phyloP scores from a whole-genome alignment of 2,329 filamentous ascomycete genomes.

The Pleomassaria siparia region DNA sequence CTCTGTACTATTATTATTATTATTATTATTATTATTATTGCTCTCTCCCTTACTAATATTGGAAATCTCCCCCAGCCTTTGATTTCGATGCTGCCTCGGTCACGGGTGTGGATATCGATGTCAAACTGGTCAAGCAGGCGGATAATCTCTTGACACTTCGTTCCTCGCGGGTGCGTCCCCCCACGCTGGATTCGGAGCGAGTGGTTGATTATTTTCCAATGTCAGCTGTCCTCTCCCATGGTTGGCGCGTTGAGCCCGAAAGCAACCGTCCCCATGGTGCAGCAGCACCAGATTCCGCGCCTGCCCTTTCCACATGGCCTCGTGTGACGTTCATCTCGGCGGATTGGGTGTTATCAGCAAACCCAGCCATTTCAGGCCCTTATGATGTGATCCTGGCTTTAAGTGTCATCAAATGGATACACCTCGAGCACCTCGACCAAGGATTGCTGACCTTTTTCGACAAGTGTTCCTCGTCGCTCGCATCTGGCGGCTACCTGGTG shows the following conservation, averaged over 20 bases:
- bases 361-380: conserved; percentile 25
- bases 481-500: conserved; percentile 25
- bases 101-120: conserved; percentile 44
- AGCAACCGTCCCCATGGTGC: conserved; percentile 13
- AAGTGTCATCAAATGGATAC: conserved; percentile 45
- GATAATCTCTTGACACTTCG: conserved; percentile 39
- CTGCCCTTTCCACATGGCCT: conserved; percentile 23
- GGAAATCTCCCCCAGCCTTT: conserved; percentile 36
- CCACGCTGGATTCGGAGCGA: conserved; percentile 14
- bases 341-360: conserved; percentile 34
- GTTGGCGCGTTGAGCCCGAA: conserved; percentile 32
- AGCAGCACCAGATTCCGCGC: conserved; percentile 15
- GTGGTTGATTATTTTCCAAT: conserved; percentile 40
- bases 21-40: no score
- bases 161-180: conserved; percentile 37
- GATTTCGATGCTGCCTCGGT: conserved; percentile 41
- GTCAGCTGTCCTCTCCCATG: conserved; percentile 38
- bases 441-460: conserved; percentile 36
- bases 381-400: conserved; percentile 43
- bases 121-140: conserved; percentile 39
- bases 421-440: conserved; percentile 39
- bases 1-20: no score
- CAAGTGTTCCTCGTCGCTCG: conserved; percentile 34
- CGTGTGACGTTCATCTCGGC: conserved; percentile 34
- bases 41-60: conserved; percentile 32